Percentiles rank a stretch among this genome's conserved stretches.
Conservation (phyloP, 2,329 filamentous ascomycete genomes). For the Beauveria rudraprayagi region DNA sequence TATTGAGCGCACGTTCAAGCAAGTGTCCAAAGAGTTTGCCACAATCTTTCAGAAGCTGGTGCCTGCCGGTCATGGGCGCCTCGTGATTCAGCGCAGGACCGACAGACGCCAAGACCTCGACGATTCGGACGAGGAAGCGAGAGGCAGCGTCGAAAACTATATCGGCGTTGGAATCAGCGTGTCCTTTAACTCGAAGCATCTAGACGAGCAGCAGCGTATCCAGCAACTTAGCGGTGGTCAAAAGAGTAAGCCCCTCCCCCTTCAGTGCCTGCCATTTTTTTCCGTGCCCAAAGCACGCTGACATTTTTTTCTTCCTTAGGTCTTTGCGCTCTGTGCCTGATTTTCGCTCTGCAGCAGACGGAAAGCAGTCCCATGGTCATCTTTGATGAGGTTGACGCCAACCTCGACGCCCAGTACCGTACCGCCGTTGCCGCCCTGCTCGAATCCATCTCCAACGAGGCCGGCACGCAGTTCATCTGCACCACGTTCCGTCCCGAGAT, state of each 20-base stretch:
- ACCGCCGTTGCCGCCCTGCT: conserved; percentile 90
- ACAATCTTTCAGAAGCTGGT: conserved; percentile 93
- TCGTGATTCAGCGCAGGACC: conserved; percentile 86
- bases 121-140: conserved; percentile 62
- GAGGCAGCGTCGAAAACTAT: conserved; percentile 82
- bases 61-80: conserved; percentile 80
- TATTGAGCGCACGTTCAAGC: conserved; percentile 96
- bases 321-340: conserved; percentile 91
- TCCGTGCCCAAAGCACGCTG: conserved; percentile 12
- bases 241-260: conserved; percentile 64
- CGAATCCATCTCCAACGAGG: conserved; percentile 63
- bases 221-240: conserved; percentile 95
- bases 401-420: conserved; percentile 94
- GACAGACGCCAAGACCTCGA: conserved; percentile 56
- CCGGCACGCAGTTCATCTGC: conserved; percentile 82
- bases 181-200: conserved; percentile 94
- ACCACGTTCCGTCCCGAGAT: conserved; percentile 98
- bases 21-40: conserved; percentile 88
- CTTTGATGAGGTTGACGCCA: conserved; percentile 98
- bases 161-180: conserved; percentile 94
- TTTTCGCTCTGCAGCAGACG: conserved; percentile 97
- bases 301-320: conserved; percentile 38
- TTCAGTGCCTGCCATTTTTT: no score
- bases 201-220: conserved; percentile 94
- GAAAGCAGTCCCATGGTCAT: conserved; percentile 98